Base-by-base conservation (phyloP, 331 rosid genomes). In the Acacia concinna region DNA sequence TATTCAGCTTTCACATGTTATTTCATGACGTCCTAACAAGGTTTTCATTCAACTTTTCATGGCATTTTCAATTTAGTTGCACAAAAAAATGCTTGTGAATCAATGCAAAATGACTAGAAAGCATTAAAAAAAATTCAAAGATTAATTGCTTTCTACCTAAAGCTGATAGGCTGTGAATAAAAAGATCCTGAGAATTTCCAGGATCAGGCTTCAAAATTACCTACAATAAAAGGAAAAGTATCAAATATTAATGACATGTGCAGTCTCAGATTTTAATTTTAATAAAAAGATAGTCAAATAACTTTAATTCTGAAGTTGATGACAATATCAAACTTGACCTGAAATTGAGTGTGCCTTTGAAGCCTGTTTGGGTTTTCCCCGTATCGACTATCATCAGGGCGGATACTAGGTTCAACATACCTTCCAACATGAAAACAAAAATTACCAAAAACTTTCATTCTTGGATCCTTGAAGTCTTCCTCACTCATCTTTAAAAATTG, bases 281-380 rank as follows among this genome's bases (percentile, higher is more conserved):
- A 25, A 60, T 51, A 18, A 41, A 79, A 73, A 88, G 14, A 3
- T 1, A 60, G 62, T 41, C 54, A 72, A 51, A 18, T 43, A 75
- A 31, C 54, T 38, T 64, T 2, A 87, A 68, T 80, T 47, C 71
- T 31, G 38, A 78, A 62, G 56, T 57, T 38, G 49, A 79, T 78
- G 10, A 41, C 10, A 35, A 54, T 38, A 84, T 64, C 14, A 41
- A 79, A 82, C 56, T 78, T 74, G 46, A 95, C 97, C 97, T 92
- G 98, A 90, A 95, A 95, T 68, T 95, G 97, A 83, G 98, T 91
- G 90, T 95, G 98, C 23, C 91, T 85, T 88, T 95, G 98, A 80
- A 95, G 98, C 86, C 98, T 90, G 73, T 95, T 95, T 15, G 98
- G 98, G 84, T 95, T 95, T 91, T 95, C 98, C 82, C 98, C 98